Conservation (phyloP, 495 filamentous ascomycete species). For the Penicillium cosmopolitanum region DNA sequence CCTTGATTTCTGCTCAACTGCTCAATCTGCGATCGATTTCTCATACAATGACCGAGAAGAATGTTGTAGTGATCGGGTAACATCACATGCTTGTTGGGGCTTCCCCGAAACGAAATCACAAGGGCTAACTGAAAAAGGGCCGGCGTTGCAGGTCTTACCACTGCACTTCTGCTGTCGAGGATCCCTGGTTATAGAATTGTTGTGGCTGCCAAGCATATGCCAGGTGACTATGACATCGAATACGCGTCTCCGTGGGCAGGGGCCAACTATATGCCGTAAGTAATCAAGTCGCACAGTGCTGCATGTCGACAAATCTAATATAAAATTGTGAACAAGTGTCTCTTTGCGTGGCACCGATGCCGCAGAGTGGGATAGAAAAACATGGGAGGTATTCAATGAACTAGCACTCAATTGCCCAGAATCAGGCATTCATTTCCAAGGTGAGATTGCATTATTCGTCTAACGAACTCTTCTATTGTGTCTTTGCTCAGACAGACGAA, state of each 20-base stretch:
- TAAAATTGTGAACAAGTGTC: neutral
- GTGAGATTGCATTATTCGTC: conserved; percentile 31
- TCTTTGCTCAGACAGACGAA: conserved; percentile 14
- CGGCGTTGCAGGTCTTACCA: conserved; percentile 82
- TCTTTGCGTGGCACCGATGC: conserved; percentile 14
- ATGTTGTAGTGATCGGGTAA: conserved; percentile 10
- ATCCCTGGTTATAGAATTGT: conserved; percentile 16
- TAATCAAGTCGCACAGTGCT: neutral
- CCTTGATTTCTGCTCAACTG: too few species aligned
- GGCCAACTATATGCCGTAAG: conserved; percentile 80
- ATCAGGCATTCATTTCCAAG: conserved; percentile 82
- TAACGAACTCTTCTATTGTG: too few species aligned
- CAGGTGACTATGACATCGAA: conserved; percentile 91
- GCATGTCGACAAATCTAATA: neutral
- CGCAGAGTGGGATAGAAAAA: conserved; percentile 57
- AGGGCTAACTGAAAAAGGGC: conserved; percentile 56
- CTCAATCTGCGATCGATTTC: too few species aligned
- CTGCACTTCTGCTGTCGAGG: conserved; percentile 74
- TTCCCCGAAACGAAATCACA: neutral
- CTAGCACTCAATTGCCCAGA: conserved; percentile 71
- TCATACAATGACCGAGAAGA: neutral
- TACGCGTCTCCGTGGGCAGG: conserved; percentile 92
- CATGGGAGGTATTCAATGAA: conserved; percentile 60
- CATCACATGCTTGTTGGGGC: neutral
- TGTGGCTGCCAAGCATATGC: conserved; percentile 65